Percentiles rank a stretch among this genome's conserved stretches.
phyloP scores from a whole-genome alignment of 192 early-diverging fungal genomes.

The Backusella tarrabulga region DNA sequence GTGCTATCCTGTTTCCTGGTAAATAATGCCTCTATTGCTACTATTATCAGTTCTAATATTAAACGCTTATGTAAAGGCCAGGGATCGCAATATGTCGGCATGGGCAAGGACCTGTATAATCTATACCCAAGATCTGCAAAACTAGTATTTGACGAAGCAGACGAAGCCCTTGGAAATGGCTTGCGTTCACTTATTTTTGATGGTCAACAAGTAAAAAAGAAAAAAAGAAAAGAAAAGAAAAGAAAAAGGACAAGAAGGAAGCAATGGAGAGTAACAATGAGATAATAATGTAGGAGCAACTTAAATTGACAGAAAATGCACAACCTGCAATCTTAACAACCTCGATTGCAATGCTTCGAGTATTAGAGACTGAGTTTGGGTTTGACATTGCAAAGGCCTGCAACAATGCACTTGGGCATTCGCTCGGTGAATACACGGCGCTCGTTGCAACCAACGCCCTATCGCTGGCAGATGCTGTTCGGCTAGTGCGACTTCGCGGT shows the following conservation, averaged over 20 bases:
- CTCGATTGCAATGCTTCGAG: conserved; percentile 82
- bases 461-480: conserved; percentile 77
- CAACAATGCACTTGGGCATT: conserved; percentile 87
- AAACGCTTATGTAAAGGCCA: conserved; percentile 45
- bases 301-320: conserved; percentile 69
- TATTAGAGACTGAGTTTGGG: conserved; percentile 81
- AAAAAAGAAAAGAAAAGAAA: conserved; percentile 32
- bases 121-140: conserved; percentile 66
- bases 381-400: conserved; percentile 71
- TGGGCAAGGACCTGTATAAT: conserved; percentile 88
- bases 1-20: conserved; percentile 36
- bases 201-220: conserved; percentile 60
- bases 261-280: neutral
- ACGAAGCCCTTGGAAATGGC: conserved; percentile 72
- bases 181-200: conserved; percentile 85
- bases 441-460: conserved; percentile 67
- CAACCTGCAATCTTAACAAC: conserved; percentile 66
- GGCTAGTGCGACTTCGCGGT: conserved; percentile 82
- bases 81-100: conserved; percentile 86
- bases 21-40: neutral
- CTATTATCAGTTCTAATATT: neutral
- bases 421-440: conserved; percentile 90
- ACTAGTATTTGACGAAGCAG: conserved; percentile 86
- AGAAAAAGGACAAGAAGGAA: neutral
- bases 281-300: conserved; percentile 20